A percentile compares a stretch with the other conserved stretches of the same genome.
Conservation (phyloP, 1,284 basidiomycete genomes). For the Rhodotorula mucilaginosa region DNA sequence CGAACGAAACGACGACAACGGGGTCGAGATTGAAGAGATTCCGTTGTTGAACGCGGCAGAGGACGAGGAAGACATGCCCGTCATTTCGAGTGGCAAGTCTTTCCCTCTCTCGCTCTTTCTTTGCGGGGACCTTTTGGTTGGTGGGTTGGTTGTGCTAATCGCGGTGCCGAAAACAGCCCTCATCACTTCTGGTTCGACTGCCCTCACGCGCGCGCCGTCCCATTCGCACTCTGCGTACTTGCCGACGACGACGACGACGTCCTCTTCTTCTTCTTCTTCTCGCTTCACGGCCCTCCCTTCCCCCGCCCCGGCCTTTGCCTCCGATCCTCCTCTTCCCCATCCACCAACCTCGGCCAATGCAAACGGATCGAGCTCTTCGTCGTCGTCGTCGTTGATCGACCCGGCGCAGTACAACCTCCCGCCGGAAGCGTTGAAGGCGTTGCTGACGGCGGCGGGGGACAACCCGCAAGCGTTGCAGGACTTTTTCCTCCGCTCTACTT, state of each 20-base stretch:
- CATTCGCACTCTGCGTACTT: not conserved
- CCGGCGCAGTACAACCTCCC: slow-evolving; percentile 18
- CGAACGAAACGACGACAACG: not conserved
- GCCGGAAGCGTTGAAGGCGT: slow-evolving; percentile 25
- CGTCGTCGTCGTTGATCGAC: slow-evolving; percentile 1
- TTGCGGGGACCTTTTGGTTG: too few species aligned
- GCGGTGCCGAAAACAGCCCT: slow-evolving; percentile 4
- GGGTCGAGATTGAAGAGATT: slow-evolving; percentile 44
- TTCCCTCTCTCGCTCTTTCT: too few species aligned
- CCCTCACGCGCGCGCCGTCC: slow-evolving; percentile 1
- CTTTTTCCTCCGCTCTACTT: slow-evolving; percentile 3
- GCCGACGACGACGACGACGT: not conserved
- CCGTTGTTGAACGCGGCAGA: slow-evolving; percentile 12
- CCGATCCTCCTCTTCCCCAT: not conserved
- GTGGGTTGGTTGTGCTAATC: too few species aligned
- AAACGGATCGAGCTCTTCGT: not conserved
- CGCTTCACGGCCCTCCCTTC: slow-evolving; percentile 33
- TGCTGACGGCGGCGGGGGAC: slow-evolving; percentile 10
- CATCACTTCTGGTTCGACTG: not conserved
- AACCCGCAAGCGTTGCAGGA: slow-evolving; percentile 18
- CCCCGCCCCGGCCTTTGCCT: slow-evolving; percentile 4
- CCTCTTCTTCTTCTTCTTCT: slow-evolving; percentile 16
- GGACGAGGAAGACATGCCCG: slow-evolving; percentile 26
- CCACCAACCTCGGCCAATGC: not conserved
- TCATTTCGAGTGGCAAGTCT: slow-evolving; percentile 29